These are phyloP conservation scores for Diplodia intermedia DNA, from an alignment of 2,329 filamentous ascomycete genomes.

Conservation along the genomic window DNA sequence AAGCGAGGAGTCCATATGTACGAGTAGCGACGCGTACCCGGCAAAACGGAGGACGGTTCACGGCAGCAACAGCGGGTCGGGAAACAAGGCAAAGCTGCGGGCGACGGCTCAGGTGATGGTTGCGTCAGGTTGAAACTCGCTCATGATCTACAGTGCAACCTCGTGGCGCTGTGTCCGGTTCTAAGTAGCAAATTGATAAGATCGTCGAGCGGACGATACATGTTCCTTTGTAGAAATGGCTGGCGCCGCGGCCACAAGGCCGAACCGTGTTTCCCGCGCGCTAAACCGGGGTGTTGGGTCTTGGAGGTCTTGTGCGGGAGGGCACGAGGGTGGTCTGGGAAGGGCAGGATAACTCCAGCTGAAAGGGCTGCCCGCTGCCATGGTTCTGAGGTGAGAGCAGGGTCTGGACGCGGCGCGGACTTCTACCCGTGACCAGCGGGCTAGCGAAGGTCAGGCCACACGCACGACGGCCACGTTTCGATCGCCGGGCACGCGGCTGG, in stretches of 20 bases:
- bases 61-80: background rate
- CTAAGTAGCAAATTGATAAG: background rate
- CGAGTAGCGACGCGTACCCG: background rate
- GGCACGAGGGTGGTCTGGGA: background rate
- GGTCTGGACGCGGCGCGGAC: background rate
- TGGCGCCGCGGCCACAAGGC: background rate
- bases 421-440: conserved; percentile 2
- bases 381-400: background rate
- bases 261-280: background rate
- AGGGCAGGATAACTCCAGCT: background rate
- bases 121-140: conserved; percentile 11
- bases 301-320: background rate
- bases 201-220: background rate
- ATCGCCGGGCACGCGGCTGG: background rate
- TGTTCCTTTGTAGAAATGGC: background rate
- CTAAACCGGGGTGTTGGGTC: background rate
- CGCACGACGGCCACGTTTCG: background rate
- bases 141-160: conserved; percentile 1
- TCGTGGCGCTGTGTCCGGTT: background rate
- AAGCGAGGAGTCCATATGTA: background rate
- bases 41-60: background rate
- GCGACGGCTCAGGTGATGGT: conserved; percentile 2
- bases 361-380: background rate
- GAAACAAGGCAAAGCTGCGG: too few relatives aligned
- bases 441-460: conserved; percentile 1